Base-by-base conservation (phyloP, 2,329 filamentous ascomycete genomes). In the Colletotrichum sp. region DNA sequence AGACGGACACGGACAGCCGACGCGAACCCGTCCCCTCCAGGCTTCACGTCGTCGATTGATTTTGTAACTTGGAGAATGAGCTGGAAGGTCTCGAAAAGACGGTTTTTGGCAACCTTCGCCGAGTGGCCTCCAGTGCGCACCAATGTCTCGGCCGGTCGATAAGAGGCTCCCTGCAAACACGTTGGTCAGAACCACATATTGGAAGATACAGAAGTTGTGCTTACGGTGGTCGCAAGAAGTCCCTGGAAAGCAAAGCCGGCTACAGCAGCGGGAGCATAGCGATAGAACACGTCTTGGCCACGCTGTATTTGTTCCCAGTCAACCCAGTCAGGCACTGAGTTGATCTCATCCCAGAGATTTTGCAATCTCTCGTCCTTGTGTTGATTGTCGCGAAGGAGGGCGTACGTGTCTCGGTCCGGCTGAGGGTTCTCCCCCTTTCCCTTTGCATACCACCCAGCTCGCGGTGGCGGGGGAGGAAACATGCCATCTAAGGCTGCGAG, bases 1-100 rank as follows among this genome's bases (percentile, higher is more conserved):
- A 94, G 85, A 13, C 93, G 88, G 8, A 94, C 93, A 6, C 92
- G 89, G 13, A 94, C 87, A 3, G 91, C 91, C 4, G 91, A 92
- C 6, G 88, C 86, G 75, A 90, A 90, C 1, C 92, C 93, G 12
- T 88, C 89, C 5, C 92, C 91, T 2, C 90, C 91, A 4, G 91
- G 91, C 77, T 91, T 85, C 72, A 93, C 90, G 2, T 87, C 88
- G n/a, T 90, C 86, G 2, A 92, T 77, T 1, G 88, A 90, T 52
- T 86, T 85, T 4, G 91, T 93, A 75, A 91, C 91, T 79, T 93
- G 91, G 1, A 93, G 84, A 27, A 79, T 74, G 55, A 77, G 79
- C 77, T 82, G 80, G 27, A 78, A 79, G 4, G 81, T 82, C 72
- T 82, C 81, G 76, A 92, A 91, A 6, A 93, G 83, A 65, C 92